These are phyloP conservation scores for Agastache rugosa DNA, from an alignment of 257 asterid genomes.

Conservation along the genomic window DNA sequence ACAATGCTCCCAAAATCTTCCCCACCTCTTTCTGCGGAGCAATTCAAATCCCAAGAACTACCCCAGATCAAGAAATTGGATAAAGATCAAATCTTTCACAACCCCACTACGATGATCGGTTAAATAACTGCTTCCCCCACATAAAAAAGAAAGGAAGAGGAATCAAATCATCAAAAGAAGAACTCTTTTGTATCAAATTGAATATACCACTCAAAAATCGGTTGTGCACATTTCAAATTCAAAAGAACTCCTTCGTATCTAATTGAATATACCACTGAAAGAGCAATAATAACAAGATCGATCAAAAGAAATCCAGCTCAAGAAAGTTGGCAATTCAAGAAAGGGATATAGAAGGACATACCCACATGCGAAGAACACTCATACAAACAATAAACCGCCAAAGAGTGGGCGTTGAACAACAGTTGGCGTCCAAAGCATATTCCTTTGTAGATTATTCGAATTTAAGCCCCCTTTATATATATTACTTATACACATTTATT, in stretches of 20 bases:
- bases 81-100: conserved; percentile 37
- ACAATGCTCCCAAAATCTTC: background rate
- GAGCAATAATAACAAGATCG: background rate
- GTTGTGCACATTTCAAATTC: no score
- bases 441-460: conserved; percentile 63
- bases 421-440: conserved; percentile 65
- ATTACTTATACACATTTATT: background rate
- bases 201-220: conserved; percentile 23
- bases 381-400: conserved; percentile 65
- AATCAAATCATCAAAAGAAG: background rate
- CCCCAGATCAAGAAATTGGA: conserved; percentile 47
- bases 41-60: conserved; percentile 31
- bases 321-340: conserved; percentile 43
- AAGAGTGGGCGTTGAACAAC: conserved; percentile 45
- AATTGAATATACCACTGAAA: conserved; percentile 19
- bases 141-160: conserved; percentile 16
- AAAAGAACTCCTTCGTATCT: conserved; percentile 5
- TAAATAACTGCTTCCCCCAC: conserved; percentile 29
- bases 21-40: background rate
- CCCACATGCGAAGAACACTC: conserved; percentile 58
- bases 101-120: conserved; percentile 32
- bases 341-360: conserved; percentile 40
- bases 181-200: conserved; percentile 17
- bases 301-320: conserved; percentile 47
- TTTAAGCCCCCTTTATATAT: conserved; percentile 13